A percentile compares a stretch with the other conserved stretches of the same genome.
These are phyloP conservation scores for Lonicera japonica DNA, from an alignment of 129 eudicot species.

Conservation along the genomic window DNA sequence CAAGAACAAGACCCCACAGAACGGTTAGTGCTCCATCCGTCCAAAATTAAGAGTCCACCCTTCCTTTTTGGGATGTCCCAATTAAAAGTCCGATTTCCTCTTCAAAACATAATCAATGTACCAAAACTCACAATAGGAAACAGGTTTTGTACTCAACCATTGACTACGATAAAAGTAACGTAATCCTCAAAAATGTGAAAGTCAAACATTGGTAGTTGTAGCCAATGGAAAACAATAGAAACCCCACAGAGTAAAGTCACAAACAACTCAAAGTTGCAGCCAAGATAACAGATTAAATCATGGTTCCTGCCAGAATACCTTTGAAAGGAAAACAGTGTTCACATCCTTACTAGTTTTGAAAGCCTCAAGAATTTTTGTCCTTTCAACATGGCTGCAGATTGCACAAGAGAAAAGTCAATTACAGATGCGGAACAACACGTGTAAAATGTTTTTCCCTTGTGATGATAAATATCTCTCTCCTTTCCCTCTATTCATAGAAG, in stretches of 20 bases:
- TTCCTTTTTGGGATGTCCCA: too few relatives aligned
- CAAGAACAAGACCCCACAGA: too few relatives aligned
- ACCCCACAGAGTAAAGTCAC: neutral
- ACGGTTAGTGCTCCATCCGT: too few relatives aligned
- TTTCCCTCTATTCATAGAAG: too few relatives aligned
- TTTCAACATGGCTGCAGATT: conserved; percentile 81
- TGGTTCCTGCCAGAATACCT: conserved; percentile 32
- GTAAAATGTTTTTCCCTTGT: neutral
- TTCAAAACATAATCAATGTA: too few relatives aligned
- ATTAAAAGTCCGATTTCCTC: too few relatives aligned
- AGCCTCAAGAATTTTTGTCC: conserved; percentile 94
- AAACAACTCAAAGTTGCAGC: neutral
- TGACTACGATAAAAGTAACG: too few relatives aligned
- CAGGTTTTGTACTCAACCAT: too few relatives aligned
- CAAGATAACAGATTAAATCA: neutral
- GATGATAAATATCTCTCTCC: neutral
- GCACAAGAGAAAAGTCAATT: conserved; percentile 1
- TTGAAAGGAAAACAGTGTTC: conserved; percentile 89
- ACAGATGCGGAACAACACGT: conserved; percentile 7
- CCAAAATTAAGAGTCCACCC: too few relatives aligned
- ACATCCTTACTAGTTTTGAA: conserved; percentile 84
- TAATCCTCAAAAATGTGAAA: too few relatives aligned
- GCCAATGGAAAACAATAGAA: neutral
- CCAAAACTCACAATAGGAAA: too few relatives aligned
- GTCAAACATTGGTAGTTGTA: too few relatives aligned